Percentiles rank a stretch among this genome's conserved stretches.
Evolutionary conservation across 2,329 filamentous ascomycete species (phyloP).

Genomic region (Trichoderma citrinoviride): DNA sequence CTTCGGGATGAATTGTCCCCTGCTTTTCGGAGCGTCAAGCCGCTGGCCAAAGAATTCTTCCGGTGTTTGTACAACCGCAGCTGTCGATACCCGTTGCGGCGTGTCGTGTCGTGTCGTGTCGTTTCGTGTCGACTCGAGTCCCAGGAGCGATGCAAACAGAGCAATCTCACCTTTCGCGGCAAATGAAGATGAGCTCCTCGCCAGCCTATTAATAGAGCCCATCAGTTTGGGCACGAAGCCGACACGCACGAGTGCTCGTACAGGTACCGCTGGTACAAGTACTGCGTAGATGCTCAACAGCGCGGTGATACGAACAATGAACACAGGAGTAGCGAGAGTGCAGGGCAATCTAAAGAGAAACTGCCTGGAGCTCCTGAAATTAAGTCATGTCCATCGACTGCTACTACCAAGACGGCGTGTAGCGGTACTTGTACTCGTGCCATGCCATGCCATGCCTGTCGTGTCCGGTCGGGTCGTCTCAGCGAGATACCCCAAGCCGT

Average conservation of each 20-base stretch:
- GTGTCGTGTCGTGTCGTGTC: background rate
- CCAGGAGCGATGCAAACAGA: background rate
- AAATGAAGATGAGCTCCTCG: constrained; percentile 9
- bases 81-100: no score
- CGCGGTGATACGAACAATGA: constrained; percentile 8
- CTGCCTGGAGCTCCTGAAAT: constrained; percentile 21
- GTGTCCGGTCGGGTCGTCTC: background rate
- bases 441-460: background rate
- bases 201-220: constrained; percentile 12
- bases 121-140: background rate
- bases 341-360: constrained; percentile 5
- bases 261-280: background rate
- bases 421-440: constrained; percentile 7
- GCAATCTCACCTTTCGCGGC: background rate
- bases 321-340: constrained; percentile 15
- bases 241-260: background rate
- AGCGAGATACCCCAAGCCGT: constrained; percentile 13
- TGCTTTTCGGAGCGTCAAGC: background rate
- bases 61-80: no score
- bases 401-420: background rate
- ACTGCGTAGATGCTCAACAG: background rate
- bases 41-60: background rate
- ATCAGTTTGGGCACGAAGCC: background rate
- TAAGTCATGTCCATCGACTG: constrained; percentile 14
- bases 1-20: background rate